A percentile compares a stretch with the other conserved stretches of the same genome.
phyloP scores from a whole-genome alignment of 2,329 filamentous ascomycete species.

The Fonsecaea erecta region DNA sequence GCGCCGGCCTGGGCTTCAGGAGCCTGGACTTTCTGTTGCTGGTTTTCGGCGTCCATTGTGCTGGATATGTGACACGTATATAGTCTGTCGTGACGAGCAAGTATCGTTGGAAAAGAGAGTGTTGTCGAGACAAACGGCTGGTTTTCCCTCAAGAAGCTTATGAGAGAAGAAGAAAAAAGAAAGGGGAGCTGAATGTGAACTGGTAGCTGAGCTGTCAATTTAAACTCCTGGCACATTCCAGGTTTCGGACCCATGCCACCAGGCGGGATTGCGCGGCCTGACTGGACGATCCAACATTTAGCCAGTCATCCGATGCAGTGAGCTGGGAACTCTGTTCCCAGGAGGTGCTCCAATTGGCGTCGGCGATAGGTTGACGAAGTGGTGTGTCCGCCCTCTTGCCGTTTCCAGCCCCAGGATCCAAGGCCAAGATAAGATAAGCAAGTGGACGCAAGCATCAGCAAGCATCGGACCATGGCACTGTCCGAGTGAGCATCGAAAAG shows the following conservation, averaged over 20 bases:
- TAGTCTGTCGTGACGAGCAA: not conserved
- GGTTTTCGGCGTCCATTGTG: constrained; percentile 17
- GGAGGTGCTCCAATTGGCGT: not conserved
- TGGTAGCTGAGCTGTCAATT: constrained; percentile 1
- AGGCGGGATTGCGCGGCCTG: constrained; percentile 1
- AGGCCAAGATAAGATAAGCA: not conserved
- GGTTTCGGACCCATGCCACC: not conserved
- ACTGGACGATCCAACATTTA: not conserved
- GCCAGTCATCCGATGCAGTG: not conserved
- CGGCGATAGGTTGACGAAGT: not conserved
- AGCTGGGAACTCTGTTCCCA: not conserved
- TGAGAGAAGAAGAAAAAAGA: not conserved
- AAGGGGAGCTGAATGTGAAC: not conserved
- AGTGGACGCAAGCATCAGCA: too few species aligned
- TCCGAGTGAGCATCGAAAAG: not conserved
- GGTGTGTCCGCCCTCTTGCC: not conserved
- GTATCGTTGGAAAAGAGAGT: not conserved
- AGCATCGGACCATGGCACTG: not conserved
- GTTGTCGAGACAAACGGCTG: not conserved
- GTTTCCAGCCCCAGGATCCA: not conserved
- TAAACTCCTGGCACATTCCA: constrained; percentile 8
- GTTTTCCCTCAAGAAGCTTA: not conserved
- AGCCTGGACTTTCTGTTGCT: constrained; percentile 18
- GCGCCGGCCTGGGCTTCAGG: constrained; percentile 1
- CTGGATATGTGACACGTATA: not conserved